A percentile compares a stretch with the other conserved stretches of the same genome.
These are phyloP conservation scores for Nymphaea thermarum DNA, from an alignment of 164 flowering plant species.

Conservation along the genomic window DNA sequence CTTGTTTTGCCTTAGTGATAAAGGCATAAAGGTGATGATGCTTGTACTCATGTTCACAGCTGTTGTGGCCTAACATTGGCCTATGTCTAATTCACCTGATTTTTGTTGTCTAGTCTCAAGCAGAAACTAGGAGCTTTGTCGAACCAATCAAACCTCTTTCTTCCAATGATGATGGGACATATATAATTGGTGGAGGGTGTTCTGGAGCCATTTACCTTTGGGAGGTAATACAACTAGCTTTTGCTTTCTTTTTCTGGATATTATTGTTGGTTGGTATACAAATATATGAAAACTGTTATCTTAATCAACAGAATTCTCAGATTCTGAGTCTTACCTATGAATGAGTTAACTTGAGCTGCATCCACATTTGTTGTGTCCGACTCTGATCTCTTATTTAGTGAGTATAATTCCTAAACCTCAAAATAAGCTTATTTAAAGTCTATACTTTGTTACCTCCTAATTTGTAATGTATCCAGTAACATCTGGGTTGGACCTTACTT, in stretches of 20 bases:
- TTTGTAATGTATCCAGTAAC: too few species aligned
- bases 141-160: constrained; percentile 64
- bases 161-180: constrained; percentile 56
- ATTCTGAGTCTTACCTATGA: too few species aligned
- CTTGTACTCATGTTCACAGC: not conserved
- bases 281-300: too few species aligned
- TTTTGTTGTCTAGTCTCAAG: constrained; percentile 46
- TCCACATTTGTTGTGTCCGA: too few species aligned
- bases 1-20: not conserved
- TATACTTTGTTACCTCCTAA: too few species aligned
- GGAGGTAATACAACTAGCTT: constrained; percentile 40
- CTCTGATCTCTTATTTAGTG: too few species aligned
- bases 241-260: constrained; percentile 1
- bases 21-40: not conserved
- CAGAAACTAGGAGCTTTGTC: constrained; percentile 65
- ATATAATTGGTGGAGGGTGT: constrained; percentile 65
- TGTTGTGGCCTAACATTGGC: not conserved
- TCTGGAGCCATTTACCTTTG: constrained; percentile 70
- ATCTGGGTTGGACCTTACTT: too few species aligned
- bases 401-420: too few species aligned
- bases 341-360: too few species aligned
- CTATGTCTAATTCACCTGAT: not conserved
- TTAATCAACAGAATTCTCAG: too few species aligned
- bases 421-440: too few species aligned
- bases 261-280: too few species aligned